These are phyloP conservation scores for Gillenia trifoliata DNA, from an alignment of 306 rosid genomes.

Conservation along the genomic window DNA sequence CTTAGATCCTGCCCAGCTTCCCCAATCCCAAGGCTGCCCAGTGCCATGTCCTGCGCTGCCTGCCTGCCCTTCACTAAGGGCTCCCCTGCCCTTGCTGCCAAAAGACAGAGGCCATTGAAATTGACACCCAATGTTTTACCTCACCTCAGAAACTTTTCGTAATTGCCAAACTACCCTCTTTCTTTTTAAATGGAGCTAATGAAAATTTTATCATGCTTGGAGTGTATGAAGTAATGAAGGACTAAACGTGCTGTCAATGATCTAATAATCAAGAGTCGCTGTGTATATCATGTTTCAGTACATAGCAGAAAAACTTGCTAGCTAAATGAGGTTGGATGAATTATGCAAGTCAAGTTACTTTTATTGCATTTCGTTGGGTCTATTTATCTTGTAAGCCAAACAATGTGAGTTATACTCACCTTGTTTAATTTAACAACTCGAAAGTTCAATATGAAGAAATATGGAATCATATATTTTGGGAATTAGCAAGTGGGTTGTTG, in stretches of 20 bases:
- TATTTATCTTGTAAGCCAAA: conserved; percentile 12
- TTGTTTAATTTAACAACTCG: neutral
- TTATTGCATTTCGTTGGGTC: conserved; percentile 11
- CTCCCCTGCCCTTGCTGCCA: neutral
- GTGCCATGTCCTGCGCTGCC: neutral
- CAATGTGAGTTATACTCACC: neutral
- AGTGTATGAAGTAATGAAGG: no score
- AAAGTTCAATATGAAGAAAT: neutral
- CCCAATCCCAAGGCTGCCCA: neutral
- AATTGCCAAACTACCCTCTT: neutral
- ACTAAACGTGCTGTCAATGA: no score
- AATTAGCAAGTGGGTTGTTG: conserved; percentile 10
- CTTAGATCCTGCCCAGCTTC: neutral
- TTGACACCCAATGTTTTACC: neutral
- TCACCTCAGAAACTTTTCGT: neutral
- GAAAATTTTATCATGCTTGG: no score
- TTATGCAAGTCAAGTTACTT: conserved; percentile 3
- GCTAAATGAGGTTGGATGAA: neutral
- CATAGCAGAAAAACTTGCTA: neutral
- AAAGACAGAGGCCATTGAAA: neutral
- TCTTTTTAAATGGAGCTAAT: no score
- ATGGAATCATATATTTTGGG: neutral
- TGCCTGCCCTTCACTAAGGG: neutral
- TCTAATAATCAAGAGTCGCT: no score
- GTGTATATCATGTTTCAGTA: no score